Base-by-base conservation (phyloP, 208 protist species). In the Kentomonas sorsogonicus region DNA sequence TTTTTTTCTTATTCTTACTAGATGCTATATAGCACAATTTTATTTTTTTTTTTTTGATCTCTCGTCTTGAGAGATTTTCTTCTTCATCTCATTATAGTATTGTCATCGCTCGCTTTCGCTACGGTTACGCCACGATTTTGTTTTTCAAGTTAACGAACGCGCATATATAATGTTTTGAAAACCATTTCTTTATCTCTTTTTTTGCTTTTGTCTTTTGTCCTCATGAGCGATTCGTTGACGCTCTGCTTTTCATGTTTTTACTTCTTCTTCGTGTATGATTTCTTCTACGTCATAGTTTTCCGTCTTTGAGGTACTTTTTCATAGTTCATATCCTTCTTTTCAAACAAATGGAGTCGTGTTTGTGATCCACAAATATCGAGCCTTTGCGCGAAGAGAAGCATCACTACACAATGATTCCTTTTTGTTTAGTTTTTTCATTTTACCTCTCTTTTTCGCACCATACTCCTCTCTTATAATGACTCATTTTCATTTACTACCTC, bases 31-130 rank as follows among this genome's bases (percentile, higher is more conserved):
- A 34, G 15, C 6, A 34, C 5, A 9, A 20, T 26, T 51, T 44
- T 54, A 54, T 34, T 63, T 41, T 63, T 63, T 53, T 53, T 63
- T 41, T 53, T 51, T 51, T 53, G n/a, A 38, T 52, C 33, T 53
- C 26, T 22, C 25, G 27, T 47, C 53, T 62, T 36, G 33, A 7
- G 26, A 43, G 18, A 26, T 26, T 43, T 25, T 50, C 33, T 50
- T 60, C 29, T 48, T 60, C n/a, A 27, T 60, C 13, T 31, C 30
- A 22, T 34, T 31, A 22, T 9, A 3, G 22, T 29, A 3, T 15
- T 48, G 20, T 23, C 23, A 36, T 36, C 11, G 11, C 5, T 15
- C 33, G 11, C 11, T 36, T 36, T 36, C 5, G 7, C 33, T 36
- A 15, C 11, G 5, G 5, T 36, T 36, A 15, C 5, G 5, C 33